phyloP scores from a whole-genome alignment of 2,329 filamentous ascomycete species.

The Aspergillus amoenus region DNA sequence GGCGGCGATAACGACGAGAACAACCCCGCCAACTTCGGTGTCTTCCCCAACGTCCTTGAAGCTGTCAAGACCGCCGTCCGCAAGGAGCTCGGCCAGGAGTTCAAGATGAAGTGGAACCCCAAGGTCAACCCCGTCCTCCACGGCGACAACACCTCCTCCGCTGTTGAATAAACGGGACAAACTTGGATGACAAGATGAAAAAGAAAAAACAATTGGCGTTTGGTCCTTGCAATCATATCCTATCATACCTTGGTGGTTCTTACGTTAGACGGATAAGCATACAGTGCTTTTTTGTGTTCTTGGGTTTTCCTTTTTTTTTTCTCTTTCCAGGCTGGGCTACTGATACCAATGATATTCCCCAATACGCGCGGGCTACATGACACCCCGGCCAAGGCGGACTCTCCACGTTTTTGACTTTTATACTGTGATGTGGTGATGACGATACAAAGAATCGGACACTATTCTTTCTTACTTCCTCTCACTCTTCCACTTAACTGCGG shows the following conservation, averaged over 20 bases:
- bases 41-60: slow-evolving; percentile 71
- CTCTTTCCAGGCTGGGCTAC: slow-evolving; percentile 20
- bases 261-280: slow-evolving; percentile 11
- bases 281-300: slow-evolving; percentile 4
- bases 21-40: slow-evolving; percentile 75
- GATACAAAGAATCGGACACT: slow-evolving; percentile 1
- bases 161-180: slow-evolving; percentile 50
- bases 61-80: slow-evolving; percentile 66
- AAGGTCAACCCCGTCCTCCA: slow-evolving; percentile 67
- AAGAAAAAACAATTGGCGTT: slow-evolving; percentile 18
- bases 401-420: background rate
- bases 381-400: background rate
- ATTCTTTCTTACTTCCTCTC: background rate
- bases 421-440: slow-evolving; percentile 1
- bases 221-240: slow-evolving; percentile 6
- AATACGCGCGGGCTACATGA: background rate
- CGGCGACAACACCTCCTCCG: slow-evolving; percentile 53
- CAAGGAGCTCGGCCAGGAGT: slow-evolving; percentile 71
- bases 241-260: background rate
- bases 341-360: slow-evolving; percentile 21
- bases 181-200: slow-evolving; percentile 16
- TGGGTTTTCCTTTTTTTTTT: background rate
- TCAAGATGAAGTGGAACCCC: slow-evolving; percentile 71
- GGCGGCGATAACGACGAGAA: slow-evolving; percentile 73
- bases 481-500: background rate